Base-by-base conservation (phyloP, 23 red algal species). In the Gracilaria caudata region DNA sequence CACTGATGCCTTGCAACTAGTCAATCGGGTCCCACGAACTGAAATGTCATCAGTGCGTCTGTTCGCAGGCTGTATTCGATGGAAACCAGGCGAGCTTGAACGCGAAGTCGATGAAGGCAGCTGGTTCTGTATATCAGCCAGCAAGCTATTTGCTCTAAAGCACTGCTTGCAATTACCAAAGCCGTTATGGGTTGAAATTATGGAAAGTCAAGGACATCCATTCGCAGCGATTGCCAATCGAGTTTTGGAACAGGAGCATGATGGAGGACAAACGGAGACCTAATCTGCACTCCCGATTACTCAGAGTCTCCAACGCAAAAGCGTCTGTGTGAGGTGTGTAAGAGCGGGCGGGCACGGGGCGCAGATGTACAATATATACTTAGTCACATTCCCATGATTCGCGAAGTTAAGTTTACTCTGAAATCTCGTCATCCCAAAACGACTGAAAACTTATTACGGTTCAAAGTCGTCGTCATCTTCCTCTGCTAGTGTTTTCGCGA, bases 391-490 rank as follows among this genome's bases (percentile, higher is more conserved):
- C 70, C 70, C 14, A 3, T 49, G 33, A 46, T 23, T 32, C 25
- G 5, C 25, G 9, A 75, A 75, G 21, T 16, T 75, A 49, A 24
- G 66, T 75, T 75, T 75, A 75, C 70, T 75, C 40, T 75, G 19
- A 47, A 47, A 75, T 21, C 70, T 1, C 32, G 36, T 68, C 16
- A 39, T 49, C 7, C 47, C 43, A 30, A 21, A 75, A 75, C 39
- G n/a, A 75, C 0, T 39, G 9, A 21, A 35, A 28, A 26, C 70
- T 75, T 4, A 47, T 93, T 85, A 93, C 33, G 85, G 85, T 37
- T 89, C 85, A 51, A 78, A 89, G 63, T 95, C 93, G 37, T 98
- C 95, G 33, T 90, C 90, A 24, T 98, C 95, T 44, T 93, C 95
- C 41, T 98, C 95, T 36, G 73, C 95, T 44, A 98, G 30, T 33